Conservation (phyloP, 805 yeast genomes). For the Wickerhamomyces alni region DNA sequence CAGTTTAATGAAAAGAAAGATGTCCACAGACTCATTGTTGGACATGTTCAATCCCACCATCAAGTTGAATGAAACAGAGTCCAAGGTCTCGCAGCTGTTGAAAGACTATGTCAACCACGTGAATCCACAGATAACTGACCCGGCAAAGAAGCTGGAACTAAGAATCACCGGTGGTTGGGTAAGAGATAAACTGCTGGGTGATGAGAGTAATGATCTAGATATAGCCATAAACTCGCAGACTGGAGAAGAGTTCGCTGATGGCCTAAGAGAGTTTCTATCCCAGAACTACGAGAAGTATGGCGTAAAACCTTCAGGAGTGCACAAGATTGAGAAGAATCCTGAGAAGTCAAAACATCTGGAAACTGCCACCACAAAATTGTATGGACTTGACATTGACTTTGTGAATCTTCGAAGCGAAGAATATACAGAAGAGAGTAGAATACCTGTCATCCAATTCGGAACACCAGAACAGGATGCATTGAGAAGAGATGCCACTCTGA, state of each 20-base stretch:
- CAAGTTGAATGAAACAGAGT: constrained; percentile 35
- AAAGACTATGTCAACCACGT: constrained; percentile 30
- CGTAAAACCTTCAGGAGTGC: constrained; percentile 40
- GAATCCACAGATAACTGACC: constrained; percentile 1
- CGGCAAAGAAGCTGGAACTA: constrained; percentile 36
- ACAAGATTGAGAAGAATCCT: constrained; percentile 86
- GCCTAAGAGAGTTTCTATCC: constrained; percentile 45
- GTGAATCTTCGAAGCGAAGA: constrained; percentile 87
- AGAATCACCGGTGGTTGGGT: constrained; percentile 99
- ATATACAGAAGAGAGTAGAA: constrained; percentile 76
- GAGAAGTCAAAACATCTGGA: constrained; percentile 95
- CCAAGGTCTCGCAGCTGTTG: constrained; percentile 32
- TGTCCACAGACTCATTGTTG: constrained; percentile 8
- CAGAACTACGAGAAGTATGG: constrained; percentile 27
- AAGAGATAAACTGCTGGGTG: constrained; percentile 83
- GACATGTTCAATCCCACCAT: constrained; percentile 18
- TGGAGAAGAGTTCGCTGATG: constrained; percentile 80
- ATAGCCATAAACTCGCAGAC: constrained; percentile 81
- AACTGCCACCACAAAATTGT: constrained; percentile 87
- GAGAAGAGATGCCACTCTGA: constrained; percentile 92
- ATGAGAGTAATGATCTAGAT: constrained; percentile 80
- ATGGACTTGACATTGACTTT: constrained; percentile 84
- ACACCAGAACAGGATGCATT: constrained; percentile 89
- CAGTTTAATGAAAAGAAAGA: constrained; percentile 10
- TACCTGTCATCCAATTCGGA: constrained; percentile 81